Base-by-base conservation (phyloP, 2,329 filamentous ascomycete species). In the Fonsecaea nubica region DNA sequence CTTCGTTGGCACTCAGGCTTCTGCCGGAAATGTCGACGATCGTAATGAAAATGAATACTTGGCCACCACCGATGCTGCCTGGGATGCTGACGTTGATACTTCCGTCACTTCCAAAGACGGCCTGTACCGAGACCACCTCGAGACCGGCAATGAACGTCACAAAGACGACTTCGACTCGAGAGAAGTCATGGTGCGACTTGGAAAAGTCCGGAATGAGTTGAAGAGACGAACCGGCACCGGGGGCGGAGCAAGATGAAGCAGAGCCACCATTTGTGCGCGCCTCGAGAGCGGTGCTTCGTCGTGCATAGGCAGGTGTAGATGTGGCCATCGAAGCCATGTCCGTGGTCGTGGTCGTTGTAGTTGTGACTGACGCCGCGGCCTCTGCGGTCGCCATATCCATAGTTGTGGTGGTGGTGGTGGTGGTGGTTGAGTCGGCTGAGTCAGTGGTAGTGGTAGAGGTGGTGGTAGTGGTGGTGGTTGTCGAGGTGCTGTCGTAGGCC, bases 31-130 rank as follows among this genome's bases (percentile, higher is more conserved):
- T 60, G 45, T 72, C 70, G 30, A 68, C 33, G 54, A 64, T 65
- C 12, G 71, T 73, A 52, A 74, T 63, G 58, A 74, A 65, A 32
- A 71, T 66, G 40, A 71, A 74, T 4, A 63, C 63, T 45, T 74
- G 72, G 1, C 72, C 72, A 10, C 58, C 38, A 40, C 68, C 60
- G 18, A 61, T 54, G 12, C 63, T 65, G 9, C 33, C n/a, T 18
- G 72, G 72, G 12, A 73, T 62, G 33, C 53, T 57, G 9, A 60
- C 64, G 52, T 40, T 65, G 53, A 72, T 55, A 10, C 40, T 56
- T 4, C 53, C 62, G 30, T 65, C 62, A 6, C 52, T 40, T 25
- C 53, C 18, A 57, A 71, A 52, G 35, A 59, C 25, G 25, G 45
- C 67, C 13, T 38, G 58, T 2, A 71, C 58, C 21, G 67, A 70